Percentiles rank a stretch among this genome's conserved stretches.
phyloP scores from a whole-genome alignment of 176 grass and related monocot genomes.

The Avena insularis region DNA sequence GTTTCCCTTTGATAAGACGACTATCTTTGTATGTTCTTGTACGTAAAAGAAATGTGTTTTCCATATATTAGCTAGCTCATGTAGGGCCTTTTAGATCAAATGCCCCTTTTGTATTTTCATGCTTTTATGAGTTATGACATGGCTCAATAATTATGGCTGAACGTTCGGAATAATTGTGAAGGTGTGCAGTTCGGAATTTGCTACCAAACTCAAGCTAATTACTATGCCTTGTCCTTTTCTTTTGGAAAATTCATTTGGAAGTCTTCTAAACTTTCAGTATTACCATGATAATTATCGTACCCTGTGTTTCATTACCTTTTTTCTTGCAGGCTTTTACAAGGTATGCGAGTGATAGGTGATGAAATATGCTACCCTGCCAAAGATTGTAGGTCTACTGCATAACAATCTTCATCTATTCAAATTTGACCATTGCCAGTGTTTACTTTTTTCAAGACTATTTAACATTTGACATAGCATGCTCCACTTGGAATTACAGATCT shows the following conservation, averaged over 20 bases:
- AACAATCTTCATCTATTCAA: background rate
- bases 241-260: background rate
- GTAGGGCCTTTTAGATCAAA: constrained; percentile 25
- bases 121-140: background rate
- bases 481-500: constrained; percentile 62
- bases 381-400: constrained; percentile 74
- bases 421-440: background rate
- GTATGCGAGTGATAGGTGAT: constrained; percentile 85
- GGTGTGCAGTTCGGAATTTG: background rate
- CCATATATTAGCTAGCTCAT: background rate
- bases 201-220: background rate
- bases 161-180: background rate
- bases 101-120: constrained; percentile 17
- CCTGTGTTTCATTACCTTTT: background rate
- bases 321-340: constrained; percentile 63
- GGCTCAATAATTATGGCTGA: background rate
- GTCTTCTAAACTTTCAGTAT: background rate
- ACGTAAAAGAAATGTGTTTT: background rate
- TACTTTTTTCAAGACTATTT: background rate
- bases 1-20: background rate
- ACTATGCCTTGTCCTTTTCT: background rate
- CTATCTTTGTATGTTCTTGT: background rate
- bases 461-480: constrained; percentile 31
- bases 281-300: background rate
- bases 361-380: constrained; percentile 99